Percentiles rank a stretch among this genome's conserved stretches.
phyloP scores from a whole-genome alignment of 805 yeast genomes.

The Saturnispora serradocipensis region DNA sequence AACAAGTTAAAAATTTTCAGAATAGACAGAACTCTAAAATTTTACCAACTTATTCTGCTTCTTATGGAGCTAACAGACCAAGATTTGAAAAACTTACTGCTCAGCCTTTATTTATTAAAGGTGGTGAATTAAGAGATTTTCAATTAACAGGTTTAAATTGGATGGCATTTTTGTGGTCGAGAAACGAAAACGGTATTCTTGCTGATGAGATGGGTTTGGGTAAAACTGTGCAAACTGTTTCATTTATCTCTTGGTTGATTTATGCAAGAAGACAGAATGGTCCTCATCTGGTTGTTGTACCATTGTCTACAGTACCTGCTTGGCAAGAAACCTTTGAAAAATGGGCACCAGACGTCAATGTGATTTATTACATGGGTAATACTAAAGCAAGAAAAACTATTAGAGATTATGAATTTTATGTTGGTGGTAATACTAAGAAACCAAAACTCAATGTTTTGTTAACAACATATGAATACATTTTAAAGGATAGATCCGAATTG shows the following conservation, averaged over 20 bases:
- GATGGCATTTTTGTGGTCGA: constrained; percentile 99
- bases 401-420: constrained; percentile 76
- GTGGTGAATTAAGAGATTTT: constrained; percentile 91
- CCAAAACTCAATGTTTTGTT: constrained; percentile 85
- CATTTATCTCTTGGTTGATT: constrained; percentile 89
- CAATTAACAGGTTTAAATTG: constrained; percentile 97
- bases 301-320: constrained; percentile 91
- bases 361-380: constrained; percentile 89
- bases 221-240: constrained; percentile 93
- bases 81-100: constrained; percentile 74
- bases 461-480: constrained; percentile 93
- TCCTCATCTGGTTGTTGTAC: constrained; percentile 94
- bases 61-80: constrained; percentile 70
- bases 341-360: constrained; percentile 96
- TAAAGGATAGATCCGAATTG: constrained; percentile 76
- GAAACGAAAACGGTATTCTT: constrained; percentile 92
- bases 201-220: constrained; percentile 99
- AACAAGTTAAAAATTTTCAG: constrained; percentile 75
- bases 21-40: constrained; percentile 75
- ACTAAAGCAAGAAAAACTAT: constrained; percentile 74
- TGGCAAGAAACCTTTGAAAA: constrained; percentile 98
- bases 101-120: constrained; percentile 85
- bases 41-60: constrained; percentile 70
- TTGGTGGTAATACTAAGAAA: constrained; percentile 46
- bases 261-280: constrained; percentile 96